These are phyloP conservation scores for Nakazawaea anatomiae DNA, from an alignment of 805 yeast genomes.

Conservation along the genomic window DNA sequence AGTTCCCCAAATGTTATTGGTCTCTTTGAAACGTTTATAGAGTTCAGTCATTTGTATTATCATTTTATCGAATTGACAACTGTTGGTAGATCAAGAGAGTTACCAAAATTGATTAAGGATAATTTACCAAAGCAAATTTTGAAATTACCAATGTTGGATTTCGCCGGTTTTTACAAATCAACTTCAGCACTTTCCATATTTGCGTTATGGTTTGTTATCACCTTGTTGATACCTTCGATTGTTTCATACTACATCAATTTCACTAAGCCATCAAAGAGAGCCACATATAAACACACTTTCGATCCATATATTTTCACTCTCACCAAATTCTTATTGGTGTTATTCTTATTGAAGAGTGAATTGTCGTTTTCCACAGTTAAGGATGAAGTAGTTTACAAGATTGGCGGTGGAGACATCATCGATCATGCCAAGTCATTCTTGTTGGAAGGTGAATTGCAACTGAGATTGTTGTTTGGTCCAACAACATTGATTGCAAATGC, in stretches of 20 bases:
- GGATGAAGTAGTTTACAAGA: conserved; percentile 24
- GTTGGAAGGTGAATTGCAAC: conserved; percentile 31
- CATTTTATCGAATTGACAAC: conserved; percentile 5
- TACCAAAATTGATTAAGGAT: conserved; percentile 19
- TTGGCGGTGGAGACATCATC: conserved; percentile 23
- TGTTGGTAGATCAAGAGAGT: conserved; percentile 8
- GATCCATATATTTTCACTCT: conserved; percentile 49
- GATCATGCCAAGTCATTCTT: conserved; percentile 25
- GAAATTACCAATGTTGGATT: conserved; percentile 27
- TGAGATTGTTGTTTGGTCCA: conserved; percentile 38
- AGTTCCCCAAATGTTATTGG: conserved; percentile 5
- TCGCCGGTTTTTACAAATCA: conserved; percentile 24
- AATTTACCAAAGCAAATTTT: conserved; percentile 19
- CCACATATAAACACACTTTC: conserved; percentile 31
- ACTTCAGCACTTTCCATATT: conserved; percentile 25
- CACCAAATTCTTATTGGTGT: conserved; percentile 34
- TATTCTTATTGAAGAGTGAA: conserved; percentile 27
- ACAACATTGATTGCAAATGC: conserved; percentile 41
- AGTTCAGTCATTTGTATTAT: conserved; percentile 2
- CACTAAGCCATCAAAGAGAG: conserved; percentile 33
- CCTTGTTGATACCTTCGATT: conserved; percentile 35
- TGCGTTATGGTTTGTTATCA: conserved; percentile 34
- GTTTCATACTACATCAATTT: conserved; percentile 48
- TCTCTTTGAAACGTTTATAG: neutral
- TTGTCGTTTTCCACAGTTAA: conserved; percentile 17